Evolutionary conservation across 225 moss, liverwort and hornwort genomes (phyloP), one percentile per base, ranked within the genome.

Genomic region (Thuidium tamariscinum): DNA sequence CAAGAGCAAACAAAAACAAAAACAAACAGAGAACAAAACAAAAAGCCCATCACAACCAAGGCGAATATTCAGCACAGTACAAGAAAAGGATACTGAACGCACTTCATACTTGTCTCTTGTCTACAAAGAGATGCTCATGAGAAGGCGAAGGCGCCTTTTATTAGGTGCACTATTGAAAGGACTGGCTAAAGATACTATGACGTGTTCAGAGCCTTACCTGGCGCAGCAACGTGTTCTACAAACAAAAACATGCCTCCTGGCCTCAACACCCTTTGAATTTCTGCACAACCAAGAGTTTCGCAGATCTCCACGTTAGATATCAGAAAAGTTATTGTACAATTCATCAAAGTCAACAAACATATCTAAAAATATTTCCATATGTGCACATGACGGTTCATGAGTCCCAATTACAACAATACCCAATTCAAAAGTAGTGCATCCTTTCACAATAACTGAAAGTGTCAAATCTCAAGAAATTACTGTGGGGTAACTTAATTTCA

Each of bases 221-320:
- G 89, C 22, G 97, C 97, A 80, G 93, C 95, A 79, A 97, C 95
- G 77, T 97, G 97, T 83, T 97, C 95, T 16, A 97, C 83, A 86
- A 97, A 97, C 83, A 97, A 80, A 85, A 97, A 95, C 4, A 90
- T 84, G 79, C 97, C 97, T 83, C 95, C 95, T 77, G 97, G 95
- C 82, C 74, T 94, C 51, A 97, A 91, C 59, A 97, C 95, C 88
- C 97, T 92, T 80, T 95, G 94, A 55, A 97, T 84, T 87, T 97
- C 97, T 97, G 95, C 81, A 74, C 84, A 67, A 76, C 27, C n/a
- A 67, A 72, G 32, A 36, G 62, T 44, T 74, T 60, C 88, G 73
- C 70, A 89, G 5, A 87, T 14, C 39, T 59, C 57, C 21, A 87
- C 11, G 32, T 66, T 48, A 65, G 41, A 34, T n/a, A n/a, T n/a